Conservation (phyloP, 1,284 basidiomycete species). For the Trametes pubescens region DNA sequence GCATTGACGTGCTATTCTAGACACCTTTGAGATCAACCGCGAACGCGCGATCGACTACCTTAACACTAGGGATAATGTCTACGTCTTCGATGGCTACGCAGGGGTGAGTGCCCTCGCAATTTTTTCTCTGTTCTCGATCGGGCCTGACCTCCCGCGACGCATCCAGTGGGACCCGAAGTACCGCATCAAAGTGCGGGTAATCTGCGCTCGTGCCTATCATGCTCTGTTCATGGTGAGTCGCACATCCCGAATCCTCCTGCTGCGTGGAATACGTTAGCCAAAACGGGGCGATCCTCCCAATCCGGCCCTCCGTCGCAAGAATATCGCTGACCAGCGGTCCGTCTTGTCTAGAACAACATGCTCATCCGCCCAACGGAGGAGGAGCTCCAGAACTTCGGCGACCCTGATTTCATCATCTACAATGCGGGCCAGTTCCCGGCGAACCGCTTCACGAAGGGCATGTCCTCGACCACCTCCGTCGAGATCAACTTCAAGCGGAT, state of each 20-base stretch:
- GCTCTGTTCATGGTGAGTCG: constrained; percentile 95
- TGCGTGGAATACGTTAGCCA: constrained; percentile 18
- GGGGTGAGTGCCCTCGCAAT: constrained; percentile 61
- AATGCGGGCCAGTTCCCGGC: constrained; percentile 99
- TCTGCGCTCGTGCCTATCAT: constrained; percentile 98
- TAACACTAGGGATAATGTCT: constrained; percentile 98
- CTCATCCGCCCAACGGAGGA: constrained; percentile 97
- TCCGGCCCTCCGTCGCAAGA: constrained; percentile 26
- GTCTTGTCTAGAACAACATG: constrained; percentile 88
- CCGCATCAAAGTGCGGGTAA: constrained; percentile 99
- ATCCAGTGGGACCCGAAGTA: constrained; percentile 96
- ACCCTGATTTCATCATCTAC: constrained; percentile 99
- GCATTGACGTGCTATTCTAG: constrained; percentile 48
- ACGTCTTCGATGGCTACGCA: constrained; percentile 98
- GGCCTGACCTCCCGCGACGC: constrained; percentile 11
- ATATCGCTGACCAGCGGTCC: constrained; percentile 26
- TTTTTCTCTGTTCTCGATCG: constrained; percentile 8
- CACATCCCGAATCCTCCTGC: constrained; percentile 19
- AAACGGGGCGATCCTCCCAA: constrained; percentile 9
- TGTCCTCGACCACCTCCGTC: constrained; percentile 98
- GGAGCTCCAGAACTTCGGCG: constrained; percentile 95
- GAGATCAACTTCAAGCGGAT: constrained; percentile 99
- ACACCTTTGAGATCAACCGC: constrained; percentile 99
- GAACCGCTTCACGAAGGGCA: constrained; percentile 99
- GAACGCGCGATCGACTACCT: constrained; percentile 99